phyloP scores from a whole-genome alignment of 192 early-diverging fungal species.

The Rhizophagus clarus region DNA sequence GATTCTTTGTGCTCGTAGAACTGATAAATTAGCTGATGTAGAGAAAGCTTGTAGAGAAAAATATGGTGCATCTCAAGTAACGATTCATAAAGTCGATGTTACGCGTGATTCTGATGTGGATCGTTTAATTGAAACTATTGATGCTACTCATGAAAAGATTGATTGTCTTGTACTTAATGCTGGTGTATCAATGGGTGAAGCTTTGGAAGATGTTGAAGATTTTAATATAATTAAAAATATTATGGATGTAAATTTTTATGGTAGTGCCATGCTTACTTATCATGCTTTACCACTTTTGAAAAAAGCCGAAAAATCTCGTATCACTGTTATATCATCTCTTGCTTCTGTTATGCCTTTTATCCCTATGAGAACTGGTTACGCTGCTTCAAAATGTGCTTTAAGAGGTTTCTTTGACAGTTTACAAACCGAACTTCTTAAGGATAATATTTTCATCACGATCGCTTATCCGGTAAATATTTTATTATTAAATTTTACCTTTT shows the following conservation, averaged over 20 bases:
- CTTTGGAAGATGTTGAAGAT: neutral
- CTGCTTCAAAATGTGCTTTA: constrained; percentile 18
- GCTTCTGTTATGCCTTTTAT: neutral
- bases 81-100: neutral
- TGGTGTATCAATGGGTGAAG: constrained; percentile 23
- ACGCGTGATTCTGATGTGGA: neutral
- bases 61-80: neutral
- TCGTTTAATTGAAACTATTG: neutral
- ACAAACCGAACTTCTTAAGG: neutral
- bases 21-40: neutral
- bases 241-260: constrained; percentile 23
- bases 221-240: constrained; percentile 7
- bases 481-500: neutral
- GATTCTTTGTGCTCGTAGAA: constrained; percentile 35
- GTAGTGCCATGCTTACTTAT: neutral
- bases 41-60: neutral
- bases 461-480: constrained; percentile 16
- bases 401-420: constrained; percentile 30
- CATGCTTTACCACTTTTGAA: constrained; percentile 22
- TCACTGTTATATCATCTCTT: neutral
- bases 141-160: neutral
- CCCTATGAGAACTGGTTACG: constrained; percentile 8
- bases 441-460: constrained; percentile 14
- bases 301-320: neutral
- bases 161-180: constrained; percentile 30